phyloP scores from a whole-genome alignment of 1,284 basidiomycete genomes.

The Thelephora terrestris region DNA sequence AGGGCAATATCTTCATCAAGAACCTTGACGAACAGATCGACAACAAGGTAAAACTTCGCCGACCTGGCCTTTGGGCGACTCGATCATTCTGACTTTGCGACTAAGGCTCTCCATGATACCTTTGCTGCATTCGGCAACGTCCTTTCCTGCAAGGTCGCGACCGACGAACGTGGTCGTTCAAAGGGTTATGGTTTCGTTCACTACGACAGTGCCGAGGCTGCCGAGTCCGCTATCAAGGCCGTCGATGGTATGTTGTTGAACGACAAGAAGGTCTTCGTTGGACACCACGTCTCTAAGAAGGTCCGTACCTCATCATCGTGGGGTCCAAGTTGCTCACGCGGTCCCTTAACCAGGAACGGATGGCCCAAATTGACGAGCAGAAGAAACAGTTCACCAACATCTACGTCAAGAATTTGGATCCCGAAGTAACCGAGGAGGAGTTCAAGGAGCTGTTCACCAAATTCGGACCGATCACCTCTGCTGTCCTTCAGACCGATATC shows the following conservation, averaged over 20 bases:
- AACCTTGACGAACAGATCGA: constrained; percentile 98
- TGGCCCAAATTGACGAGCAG: constrained; percentile 98
- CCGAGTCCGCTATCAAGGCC: constrained; percentile 93
- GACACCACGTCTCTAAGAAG: constrained; percentile 96
- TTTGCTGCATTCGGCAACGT: constrained; percentile 99
- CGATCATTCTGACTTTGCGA: not conserved
- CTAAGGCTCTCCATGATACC: constrained; percentile 93
- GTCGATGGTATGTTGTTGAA: constrained; percentile 99
- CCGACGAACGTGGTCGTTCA: constrained; percentile 86
- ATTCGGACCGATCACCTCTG: constrained; percentile 87
- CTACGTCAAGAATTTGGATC: constrained; percentile 95
- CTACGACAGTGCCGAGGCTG: constrained; percentile 97
- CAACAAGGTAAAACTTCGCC: constrained; percentile 69
- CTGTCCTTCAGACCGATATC: constrained; percentile 74
- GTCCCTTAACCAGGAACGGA: constrained; percentile 58
- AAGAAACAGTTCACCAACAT: constrained; percentile 97
- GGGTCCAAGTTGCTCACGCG: constrained; percentile 5
- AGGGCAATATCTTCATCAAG: constrained; percentile 99
- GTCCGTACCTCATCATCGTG: constrained; percentile 27
- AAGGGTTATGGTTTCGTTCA: constrained; percentile 99
- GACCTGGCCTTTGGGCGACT: not conserved
- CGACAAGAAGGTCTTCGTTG: constrained; percentile 99
- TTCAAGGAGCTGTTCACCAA: constrained; percentile 77
- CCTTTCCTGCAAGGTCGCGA: constrained; percentile 98
- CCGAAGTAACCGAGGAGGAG: constrained; percentile 78